Percentiles rank a stretch among this genome's conserved stretches.
These are phyloP conservation scores for Cylindrotheca closterium DNA, from an alignment of 108 stramenopile species.

Conservation along the genomic window DNA sequence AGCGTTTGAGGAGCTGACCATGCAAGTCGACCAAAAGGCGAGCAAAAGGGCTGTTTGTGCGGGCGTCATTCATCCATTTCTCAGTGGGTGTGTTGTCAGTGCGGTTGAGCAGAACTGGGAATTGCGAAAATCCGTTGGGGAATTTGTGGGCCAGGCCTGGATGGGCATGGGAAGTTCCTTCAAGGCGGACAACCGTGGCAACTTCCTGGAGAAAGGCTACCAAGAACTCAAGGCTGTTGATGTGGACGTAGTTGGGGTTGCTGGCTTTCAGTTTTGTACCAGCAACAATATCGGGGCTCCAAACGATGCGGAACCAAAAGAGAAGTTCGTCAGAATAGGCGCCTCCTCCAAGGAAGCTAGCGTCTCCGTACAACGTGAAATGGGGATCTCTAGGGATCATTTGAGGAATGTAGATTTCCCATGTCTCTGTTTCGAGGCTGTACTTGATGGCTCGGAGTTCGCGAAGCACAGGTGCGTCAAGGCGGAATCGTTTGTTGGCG, in stretches of 20 bases:
- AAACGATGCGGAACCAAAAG: not conserved
- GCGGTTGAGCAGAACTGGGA: not conserved
- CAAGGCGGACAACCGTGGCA: not conserved
- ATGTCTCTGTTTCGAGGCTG: not conserved
- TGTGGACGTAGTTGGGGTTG: not conserved
- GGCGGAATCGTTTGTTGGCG: not conserved
- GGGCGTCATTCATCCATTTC: not conserved
- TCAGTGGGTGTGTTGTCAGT: not conserved
- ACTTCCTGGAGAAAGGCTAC: not conserved
- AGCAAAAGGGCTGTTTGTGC: not conserved
- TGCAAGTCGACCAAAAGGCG: not conserved
- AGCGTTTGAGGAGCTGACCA: not conserved
- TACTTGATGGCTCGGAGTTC: not conserved
- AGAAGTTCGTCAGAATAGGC: not conserved
- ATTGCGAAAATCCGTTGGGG: not conserved
- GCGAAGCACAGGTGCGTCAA: not conserved
- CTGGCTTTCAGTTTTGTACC: not conserved
- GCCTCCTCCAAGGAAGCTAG: constrained; percentile 1
- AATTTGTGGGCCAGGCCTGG: not conserved
- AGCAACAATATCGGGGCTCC: not conserved
- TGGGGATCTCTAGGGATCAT: constrained; percentile 1
- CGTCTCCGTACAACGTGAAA: not conserved
- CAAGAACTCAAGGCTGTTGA: constrained; percentile 8
- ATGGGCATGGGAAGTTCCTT: not conserved
- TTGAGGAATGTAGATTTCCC: not conserved